These are phyloP conservation scores for Nicotiana noctiflora DNA, from an alignment of 257 asterid species.

Conservation along the genomic window DNA sequence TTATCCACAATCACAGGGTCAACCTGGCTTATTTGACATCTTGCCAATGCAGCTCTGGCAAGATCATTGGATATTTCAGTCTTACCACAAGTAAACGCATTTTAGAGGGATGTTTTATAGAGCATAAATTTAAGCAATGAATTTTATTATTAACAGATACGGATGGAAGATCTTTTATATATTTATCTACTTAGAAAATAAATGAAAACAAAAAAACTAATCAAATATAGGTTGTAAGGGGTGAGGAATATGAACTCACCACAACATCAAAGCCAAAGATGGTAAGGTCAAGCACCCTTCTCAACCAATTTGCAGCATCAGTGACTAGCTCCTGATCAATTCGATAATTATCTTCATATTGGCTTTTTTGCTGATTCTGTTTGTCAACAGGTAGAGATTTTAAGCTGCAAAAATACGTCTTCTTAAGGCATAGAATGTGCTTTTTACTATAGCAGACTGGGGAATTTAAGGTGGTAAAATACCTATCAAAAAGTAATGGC, in stretches of 20 bases:
- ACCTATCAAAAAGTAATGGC: conserved; percentile 91
- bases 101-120: background rate
- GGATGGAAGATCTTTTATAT: background rate
- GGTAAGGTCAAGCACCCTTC: conserved; percentile 68
- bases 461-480: conserved; percentile 8
- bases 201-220: background rate
- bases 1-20: background rate
- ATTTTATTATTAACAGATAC: background rate
- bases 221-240: background rate
- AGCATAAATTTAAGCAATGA: background rate
- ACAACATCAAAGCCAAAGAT: conserved; percentile 92
- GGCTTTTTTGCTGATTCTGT: conserved; percentile 25
- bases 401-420: conserved; percentile 48
- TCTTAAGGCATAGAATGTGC: conserved; percentile 9
- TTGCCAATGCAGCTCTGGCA: background rate
- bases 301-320: conserved; percentile 69
- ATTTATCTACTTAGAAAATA: background rate
- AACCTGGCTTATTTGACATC: background rate
- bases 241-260: conserved; percentile 36
- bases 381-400: conserved; percentile 73
- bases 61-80: background rate
- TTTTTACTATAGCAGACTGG: background rate
- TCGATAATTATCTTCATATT: conserved; percentile 23
- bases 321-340: conserved; percentile 78
- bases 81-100: background rate